Evolutionary conservation across 257 asterid species (phyloP).

Genomic region (Rauvolfia tetraphylla): DNA sequence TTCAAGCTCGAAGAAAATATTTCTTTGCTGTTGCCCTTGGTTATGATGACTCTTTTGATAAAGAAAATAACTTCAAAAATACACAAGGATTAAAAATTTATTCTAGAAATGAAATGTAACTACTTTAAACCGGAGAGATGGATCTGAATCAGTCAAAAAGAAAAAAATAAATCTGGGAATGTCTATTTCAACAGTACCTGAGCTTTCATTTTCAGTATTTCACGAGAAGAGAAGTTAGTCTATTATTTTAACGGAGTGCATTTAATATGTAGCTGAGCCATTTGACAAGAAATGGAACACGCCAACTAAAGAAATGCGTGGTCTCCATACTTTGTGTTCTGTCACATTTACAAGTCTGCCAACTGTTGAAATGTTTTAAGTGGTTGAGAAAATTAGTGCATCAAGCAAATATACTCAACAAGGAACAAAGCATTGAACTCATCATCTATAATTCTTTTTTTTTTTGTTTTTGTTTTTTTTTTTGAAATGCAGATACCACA

Average conservation of each 20-base stretch:
- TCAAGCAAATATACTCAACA: neutral
- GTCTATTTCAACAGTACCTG: neutral
- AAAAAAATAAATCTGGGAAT: no score
- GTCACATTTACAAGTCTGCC: neutral
- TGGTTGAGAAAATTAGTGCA: neutral
- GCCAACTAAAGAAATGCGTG: neutral
- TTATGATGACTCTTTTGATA: no score
- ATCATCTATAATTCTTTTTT: neutral
- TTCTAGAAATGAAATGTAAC: no score
- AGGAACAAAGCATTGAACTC: neutral
- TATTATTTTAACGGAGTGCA: neutral
- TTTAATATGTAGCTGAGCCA: neutral
- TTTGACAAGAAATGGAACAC: neutral
- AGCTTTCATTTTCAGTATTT: neutral
- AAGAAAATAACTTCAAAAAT: no score
- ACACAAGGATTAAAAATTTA: no score
- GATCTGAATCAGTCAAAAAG: neutral
- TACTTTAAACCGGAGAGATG: neutral
- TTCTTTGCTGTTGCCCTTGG: no score
- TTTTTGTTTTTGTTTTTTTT: neutral
- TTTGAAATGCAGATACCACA: slow-evolving; percentile 59
- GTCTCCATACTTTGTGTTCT: neutral
- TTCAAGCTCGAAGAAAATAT: no score
- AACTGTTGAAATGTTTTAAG: neutral
- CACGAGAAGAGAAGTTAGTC: neutral